These are phyloP conservation scores for Ascochyta viciae-villosae DNA, from an alignment of 2,329 filamentous ascomycete species.

Conservation along the genomic window DNA sequence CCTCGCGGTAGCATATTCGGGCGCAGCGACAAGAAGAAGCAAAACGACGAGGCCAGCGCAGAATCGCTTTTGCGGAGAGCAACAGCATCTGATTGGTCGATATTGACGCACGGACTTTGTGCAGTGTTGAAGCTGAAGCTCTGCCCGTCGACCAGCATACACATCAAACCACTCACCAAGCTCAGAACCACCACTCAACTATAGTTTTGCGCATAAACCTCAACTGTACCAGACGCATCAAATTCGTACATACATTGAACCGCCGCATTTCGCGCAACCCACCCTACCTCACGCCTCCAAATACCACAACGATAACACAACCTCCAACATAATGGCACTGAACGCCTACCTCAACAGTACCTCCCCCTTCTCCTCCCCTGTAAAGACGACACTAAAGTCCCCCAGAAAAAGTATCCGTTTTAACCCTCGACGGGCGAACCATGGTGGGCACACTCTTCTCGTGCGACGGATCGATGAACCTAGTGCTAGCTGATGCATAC, in stretches of 20 bases:
- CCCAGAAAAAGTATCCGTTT: slow-evolving; percentile 86
- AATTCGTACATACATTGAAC: not conserved
- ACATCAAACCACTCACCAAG: not conserved
- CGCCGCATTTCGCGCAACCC: not conserved
- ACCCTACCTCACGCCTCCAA: not conserved
- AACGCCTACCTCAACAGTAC: slow-evolving; percentile 54
- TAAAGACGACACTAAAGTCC: slow-evolving; percentile 14
- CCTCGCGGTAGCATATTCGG: too few species aligned
- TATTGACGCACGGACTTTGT: not conserved
- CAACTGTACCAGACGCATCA: too few species aligned
- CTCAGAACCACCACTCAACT: not conserved
- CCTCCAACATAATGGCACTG: slow-evolving; percentile 47
- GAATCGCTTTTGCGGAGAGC: slow-evolving; percentile 2
- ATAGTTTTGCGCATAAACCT: not conserved
- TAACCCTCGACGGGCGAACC: slow-evolving; percentile 91
- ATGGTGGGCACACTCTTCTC: slow-evolving; percentile 77
- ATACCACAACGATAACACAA: not conserved
- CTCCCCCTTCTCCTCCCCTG: not conserved
- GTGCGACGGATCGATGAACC: slow-evolving; percentile 90
- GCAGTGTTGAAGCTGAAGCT: slow-evolving; percentile 7
- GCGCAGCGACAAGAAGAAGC: not conserved
- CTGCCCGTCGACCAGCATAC: not conserved
- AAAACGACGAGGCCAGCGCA: not conserved
- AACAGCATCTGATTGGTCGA: slow-evolving; percentile 1
- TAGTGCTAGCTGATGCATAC: slow-evolving; percentile 82